Evolutionary conservation across 192 early-diverging fungal species (phyloP).

Genomic region (Mortierella antarctica): DNA sequence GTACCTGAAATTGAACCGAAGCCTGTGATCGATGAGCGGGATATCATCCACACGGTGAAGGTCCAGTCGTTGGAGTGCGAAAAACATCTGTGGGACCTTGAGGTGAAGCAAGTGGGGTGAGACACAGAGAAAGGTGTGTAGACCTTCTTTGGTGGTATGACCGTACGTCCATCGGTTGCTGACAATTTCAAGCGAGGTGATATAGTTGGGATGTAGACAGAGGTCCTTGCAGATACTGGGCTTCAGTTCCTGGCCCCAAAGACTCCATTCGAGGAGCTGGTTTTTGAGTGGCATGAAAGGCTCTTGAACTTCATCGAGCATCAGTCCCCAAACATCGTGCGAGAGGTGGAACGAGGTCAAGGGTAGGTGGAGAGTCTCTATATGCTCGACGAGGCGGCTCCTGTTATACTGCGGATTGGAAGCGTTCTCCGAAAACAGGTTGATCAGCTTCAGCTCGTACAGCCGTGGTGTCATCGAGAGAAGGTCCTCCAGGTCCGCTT

Average conservation of each 20-base stretch:
- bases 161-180: neutral
- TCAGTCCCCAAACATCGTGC: neutral
- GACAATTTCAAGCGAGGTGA: neutral
- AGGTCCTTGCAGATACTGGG: neutral
- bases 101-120: conserved; percentile 11
- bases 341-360: neutral
- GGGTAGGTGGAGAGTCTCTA: neutral
- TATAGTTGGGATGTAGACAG: neutral
- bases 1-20: neutral
- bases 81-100: neutral
- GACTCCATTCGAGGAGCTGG: neutral
- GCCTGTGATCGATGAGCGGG: neutral
- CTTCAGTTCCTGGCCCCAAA: neutral
- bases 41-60: neutral
- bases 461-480: neutral
- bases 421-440: neutral
- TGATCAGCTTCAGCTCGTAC: neutral
- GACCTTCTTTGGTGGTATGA: neutral
- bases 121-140: neutral
- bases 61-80: neutral
- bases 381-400: neutral
- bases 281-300: neutral
- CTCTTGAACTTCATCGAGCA: neutral
- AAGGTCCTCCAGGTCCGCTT: neutral
- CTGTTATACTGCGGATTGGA: neutral